These are phyloP conservation scores for Mycena latifolia DNA, from an alignment of 768 basidiomycete genomes.

Conservation along the genomic window DNA sequence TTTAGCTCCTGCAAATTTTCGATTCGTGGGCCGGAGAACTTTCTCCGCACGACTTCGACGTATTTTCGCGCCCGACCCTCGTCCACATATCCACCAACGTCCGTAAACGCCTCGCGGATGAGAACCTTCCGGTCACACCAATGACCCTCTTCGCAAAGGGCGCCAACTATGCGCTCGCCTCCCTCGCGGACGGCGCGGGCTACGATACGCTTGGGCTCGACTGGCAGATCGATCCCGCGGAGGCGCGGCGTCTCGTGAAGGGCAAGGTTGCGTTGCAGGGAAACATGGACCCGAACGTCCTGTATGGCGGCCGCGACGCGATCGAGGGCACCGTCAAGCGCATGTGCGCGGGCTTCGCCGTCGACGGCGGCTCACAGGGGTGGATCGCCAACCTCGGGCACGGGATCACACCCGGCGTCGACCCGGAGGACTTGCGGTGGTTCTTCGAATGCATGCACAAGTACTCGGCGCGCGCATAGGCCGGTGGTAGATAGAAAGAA, in stretches of 20 bases:
- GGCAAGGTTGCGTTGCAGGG: conserved; percentile 85
- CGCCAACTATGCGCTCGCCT: conserved; percentile 77
- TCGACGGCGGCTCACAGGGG: conserved; percentile 65
- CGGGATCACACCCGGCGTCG: conserved; percentile 95
- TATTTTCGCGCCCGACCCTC: conserved; percentile 87
- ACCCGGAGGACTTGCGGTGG: conserved; percentile 92
- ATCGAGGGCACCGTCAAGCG: conserved; percentile 90
- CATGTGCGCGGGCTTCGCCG: conserved; percentile 83
- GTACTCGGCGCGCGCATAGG: conserved; percentile 63
- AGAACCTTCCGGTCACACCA: conserved; percentile 71
- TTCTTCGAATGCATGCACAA: conserved; percentile 93
- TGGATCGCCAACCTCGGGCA: conserved; percentile 99
- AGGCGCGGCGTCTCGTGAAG: conserved; percentile 74
- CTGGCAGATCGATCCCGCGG: conserved; percentile 87
- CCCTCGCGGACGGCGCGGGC: conserved; percentile 70
- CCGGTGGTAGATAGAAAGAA: conserved; percentile 16
- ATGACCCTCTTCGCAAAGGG: conserved; percentile 98
- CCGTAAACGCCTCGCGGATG: conserved; percentile 64
- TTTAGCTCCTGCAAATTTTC: conserved; percentile 93
- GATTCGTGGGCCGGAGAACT: conserved; percentile 97
- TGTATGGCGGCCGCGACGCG: conserved; percentile 88
- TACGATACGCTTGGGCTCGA: conserved; percentile 95
- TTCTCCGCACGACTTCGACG: conserved; percentile 86
- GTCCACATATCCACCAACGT: conserved; percentile 80
- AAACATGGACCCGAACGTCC: conserved; percentile 89